phyloP scores from a whole-genome alignment of 2,329 filamentous ascomycete species.

The Colletotrichum sidae region DNA sequence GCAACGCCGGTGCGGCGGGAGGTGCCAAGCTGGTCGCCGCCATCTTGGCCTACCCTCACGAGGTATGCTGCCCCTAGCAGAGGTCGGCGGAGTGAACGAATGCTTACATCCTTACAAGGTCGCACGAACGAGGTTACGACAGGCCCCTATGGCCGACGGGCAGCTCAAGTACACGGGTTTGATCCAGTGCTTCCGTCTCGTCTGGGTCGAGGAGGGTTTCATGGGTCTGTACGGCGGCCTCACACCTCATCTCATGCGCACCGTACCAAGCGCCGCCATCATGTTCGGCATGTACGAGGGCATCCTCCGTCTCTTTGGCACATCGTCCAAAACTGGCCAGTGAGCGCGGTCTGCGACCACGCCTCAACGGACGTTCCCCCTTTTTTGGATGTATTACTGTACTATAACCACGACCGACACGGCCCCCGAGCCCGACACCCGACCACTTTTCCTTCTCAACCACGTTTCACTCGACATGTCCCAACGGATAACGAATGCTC shows the following conservation, averaged over 20 bases:
- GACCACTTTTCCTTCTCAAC: constrained; percentile 13
- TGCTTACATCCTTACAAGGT: constrained; percentile 60
- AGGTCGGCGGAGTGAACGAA: background rate
- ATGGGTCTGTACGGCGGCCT: constrained; percentile 89
- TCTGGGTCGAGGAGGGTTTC: constrained; percentile 90
- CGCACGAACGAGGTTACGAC: constrained; percentile 84
- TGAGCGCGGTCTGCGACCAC: background rate
- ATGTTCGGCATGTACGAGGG: constrained; percentile 92
- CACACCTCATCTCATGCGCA: constrained; percentile 90
- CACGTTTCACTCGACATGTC: background rate
- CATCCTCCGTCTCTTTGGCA: constrained; percentile 61
- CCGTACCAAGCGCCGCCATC: constrained; percentile 92
- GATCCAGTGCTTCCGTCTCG: constrained; percentile 86
- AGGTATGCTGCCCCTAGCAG: constrained; percentile 63
- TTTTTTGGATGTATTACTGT: constrained; percentile 17
- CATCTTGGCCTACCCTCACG: constrained; percentile 89
- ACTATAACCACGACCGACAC: constrained; percentile 18
- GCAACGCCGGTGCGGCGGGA: constrained; percentile 83
- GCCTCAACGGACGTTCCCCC: background rate
- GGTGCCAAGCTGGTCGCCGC: constrained; percentile 88
- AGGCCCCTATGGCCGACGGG: constrained; percentile 80
- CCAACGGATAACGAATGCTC: background rate
- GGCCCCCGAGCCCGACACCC: constrained; percentile 1
- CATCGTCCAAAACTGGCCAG: constrained; percentile 26
- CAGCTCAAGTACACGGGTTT: constrained; percentile 89